Base-by-base conservation (phyloP, 2,329 filamentous ascomycete genomes). In the Dothistroma pini region DNA sequence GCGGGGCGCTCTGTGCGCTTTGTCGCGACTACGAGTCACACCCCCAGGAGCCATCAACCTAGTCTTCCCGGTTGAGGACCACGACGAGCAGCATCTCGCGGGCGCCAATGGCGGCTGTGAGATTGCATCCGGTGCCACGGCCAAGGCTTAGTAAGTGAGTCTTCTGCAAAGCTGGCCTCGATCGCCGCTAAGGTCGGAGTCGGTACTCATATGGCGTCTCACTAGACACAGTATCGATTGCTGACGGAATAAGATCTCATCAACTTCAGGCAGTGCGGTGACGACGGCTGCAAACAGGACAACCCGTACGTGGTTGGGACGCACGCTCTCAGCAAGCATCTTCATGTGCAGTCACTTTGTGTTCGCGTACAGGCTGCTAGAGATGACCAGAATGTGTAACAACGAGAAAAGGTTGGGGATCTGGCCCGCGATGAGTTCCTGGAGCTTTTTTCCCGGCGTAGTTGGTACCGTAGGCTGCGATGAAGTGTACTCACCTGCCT, bases 181-280 rank as follows among this genome's bases (percentile, higher is more conserved):
- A 41, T 57, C 4, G 56, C 58, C 7, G 19, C 29, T 6, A 57
- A 64, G 19, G 38, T 44, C 14, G 57, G 58, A 5, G 60, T 63
- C 1, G 65, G 64, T n/a, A 58, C 59, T 6, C 47, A 66, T 22
- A 53, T 67, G 4, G 60, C 61, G 14, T 66, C 64, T 44, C 63
- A 67, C 47, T 59, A 64, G 38, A 58, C 58, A 19, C 60, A 62
- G n/a, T 61, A 65, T 31, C 56, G 61, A 19, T 59, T 63, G 9
- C 31, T 67, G 41, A 57, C 54, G 12, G 59, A 65, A n/a, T 58
- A 59, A 38, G 63, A 67, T 21, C 51, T 63, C 10, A 38, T 67
- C 32, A 58, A 58, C 31, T 49, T 22, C 14, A 38, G 35, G 25
- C 49, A 57, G 38, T 63, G 61, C 12, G 48, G 14, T n/a, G 32